Evolutionary conservation across 306 rosid genomes (phyloP).

Genomic region (Alnus rubra): DNA sequence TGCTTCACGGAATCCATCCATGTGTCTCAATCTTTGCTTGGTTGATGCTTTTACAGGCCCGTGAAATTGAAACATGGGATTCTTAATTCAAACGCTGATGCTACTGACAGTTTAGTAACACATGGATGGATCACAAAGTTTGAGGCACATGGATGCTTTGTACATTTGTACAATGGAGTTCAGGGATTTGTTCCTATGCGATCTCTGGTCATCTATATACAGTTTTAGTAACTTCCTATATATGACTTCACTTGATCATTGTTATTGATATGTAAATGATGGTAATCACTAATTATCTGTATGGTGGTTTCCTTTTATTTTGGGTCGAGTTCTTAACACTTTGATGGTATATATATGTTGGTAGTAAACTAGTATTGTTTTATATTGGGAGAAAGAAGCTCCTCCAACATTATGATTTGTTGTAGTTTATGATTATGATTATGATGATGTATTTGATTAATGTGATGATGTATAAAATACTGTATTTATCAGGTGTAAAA

Average conservation of each 20-base stretch:
- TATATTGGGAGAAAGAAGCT: too few species aligned
- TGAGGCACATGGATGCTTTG: slow-evolving; percentile 84
- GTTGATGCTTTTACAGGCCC: slow-evolving; percentile 42
- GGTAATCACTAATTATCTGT: background rate
- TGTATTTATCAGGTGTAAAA: too few species aligned
- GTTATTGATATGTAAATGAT: slow-evolving; percentile 23
- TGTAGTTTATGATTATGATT: too few species aligned
- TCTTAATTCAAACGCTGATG: slow-evolving; percentile 78
- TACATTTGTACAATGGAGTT: slow-evolving; percentile 89
- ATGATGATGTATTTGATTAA: too few species aligned
- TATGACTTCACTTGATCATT: background rate
- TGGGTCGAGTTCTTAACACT: too few species aligned
- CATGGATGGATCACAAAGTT: slow-evolving; percentile 98
- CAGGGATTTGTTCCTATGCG: slow-evolving; percentile 91
- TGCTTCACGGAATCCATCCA: too few species aligned
- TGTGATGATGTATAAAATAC: too few species aligned
- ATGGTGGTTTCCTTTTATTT: too few species aligned
- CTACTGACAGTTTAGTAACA: slow-evolving; percentile 71
- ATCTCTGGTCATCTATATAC: slow-evolving; percentile 32
- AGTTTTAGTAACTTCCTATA: background rate
- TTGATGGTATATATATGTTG: too few species aligned
- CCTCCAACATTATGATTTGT: too few species aligned
- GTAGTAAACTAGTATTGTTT: too few species aligned
- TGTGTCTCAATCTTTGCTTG: background rate
- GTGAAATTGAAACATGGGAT: slow-evolving; percentile 76